A percentile compares a stretch with the other conserved stretches of the same genome.
Conservation (phyloP, 2,329 filamentous ascomycete species). For the Clarireedia homoeocarpa region DNA sequence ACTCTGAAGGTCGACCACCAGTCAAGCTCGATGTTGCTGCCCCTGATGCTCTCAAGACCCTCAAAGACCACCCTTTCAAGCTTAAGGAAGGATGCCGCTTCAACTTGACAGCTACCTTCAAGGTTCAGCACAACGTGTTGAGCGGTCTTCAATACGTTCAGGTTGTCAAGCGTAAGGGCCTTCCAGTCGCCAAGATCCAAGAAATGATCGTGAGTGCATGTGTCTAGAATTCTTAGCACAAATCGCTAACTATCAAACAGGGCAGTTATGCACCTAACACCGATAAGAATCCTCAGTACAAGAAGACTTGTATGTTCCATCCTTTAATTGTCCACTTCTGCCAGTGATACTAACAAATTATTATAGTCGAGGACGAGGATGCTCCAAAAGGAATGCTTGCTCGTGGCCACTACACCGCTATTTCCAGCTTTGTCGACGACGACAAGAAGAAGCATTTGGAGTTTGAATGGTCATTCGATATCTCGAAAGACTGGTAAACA, state of each 20-base stretch:
- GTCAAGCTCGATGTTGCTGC: conserved; percentile 82
- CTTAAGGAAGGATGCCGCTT: conserved; percentile 96
- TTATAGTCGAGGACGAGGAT: conserved; percentile 76
- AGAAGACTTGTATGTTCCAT: conserved; percentile 74
- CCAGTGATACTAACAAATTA: not conserved
- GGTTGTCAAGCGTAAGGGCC: conserved; percentile 80
- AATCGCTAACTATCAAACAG: conserved; percentile 35
- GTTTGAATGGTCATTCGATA: conserved; percentile 96
- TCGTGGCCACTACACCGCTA: conserved; percentile 82
- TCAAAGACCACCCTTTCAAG: conserved; percentile 90
- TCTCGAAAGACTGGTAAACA: conserved; percentile 85
- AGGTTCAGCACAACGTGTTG: conserved; percentile 94
- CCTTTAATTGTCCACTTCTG: not conserved
- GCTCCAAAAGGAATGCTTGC: conserved; percentile 86
- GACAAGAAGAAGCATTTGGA: conserved; percentile 83
- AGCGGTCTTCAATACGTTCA: conserved; percentile 95
- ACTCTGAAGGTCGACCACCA: conserved; percentile 72
- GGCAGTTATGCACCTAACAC: conserved; percentile 93
- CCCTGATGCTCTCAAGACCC: conserved; percentile 62
- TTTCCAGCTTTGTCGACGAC: conserved; percentile 89
- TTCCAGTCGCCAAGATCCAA: conserved; percentile 84
- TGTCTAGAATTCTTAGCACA: not conserved
- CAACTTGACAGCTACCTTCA: conserved; percentile 89
- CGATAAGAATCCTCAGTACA: conserved; percentile 74
- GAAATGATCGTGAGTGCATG: conserved; percentile 84